A percentile compares a stretch with the other conserved stretches of the same genome.
Evolutionary conservation across 768 basidiomycete genomes (phyloP).

Genomic region (Lentinula raphanica): DNA sequence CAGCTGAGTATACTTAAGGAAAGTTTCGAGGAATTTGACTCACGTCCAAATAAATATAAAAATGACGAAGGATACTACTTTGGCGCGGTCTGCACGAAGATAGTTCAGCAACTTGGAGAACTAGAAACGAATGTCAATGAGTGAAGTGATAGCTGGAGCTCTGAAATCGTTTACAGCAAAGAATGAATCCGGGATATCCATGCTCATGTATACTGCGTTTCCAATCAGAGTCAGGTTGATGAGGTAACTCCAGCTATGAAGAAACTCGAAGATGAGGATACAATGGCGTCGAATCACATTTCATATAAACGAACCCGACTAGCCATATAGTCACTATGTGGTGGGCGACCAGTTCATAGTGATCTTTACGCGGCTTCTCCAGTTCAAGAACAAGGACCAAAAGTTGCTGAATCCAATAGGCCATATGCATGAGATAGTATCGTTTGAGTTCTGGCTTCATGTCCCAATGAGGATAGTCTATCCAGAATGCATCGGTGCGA

Average conservation of each 20-base stretch:
- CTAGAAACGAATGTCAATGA: constrained; percentile 29
- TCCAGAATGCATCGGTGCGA: constrained; percentile 79
- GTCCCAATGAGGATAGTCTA: constrained; percentile 85
- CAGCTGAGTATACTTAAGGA: not conserved
- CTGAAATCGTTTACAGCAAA: constrained; percentile 61
- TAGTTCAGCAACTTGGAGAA: constrained; percentile 87
- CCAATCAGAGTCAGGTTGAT: constrained; percentile 83
- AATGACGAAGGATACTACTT: constrained; percentile 51
- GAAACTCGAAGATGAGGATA: not conserved
- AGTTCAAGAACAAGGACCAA: constrained; percentile 80
- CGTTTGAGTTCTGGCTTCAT: constrained; percentile 82
- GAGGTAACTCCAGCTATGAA: constrained; percentile 63
- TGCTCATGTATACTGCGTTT: constrained; percentile 88
- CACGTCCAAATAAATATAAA: constrained; percentile 42
- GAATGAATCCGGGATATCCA: constrained; percentile 92
- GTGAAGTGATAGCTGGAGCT: not conserved
- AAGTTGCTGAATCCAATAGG: constrained; percentile 95
- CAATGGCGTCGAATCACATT: not conserved
- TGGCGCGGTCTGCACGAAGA: constrained; percentile 59
- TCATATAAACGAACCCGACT: constrained; percentile 39
- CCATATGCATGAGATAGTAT: constrained; percentile 90
- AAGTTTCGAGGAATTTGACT: constrained; percentile 53
- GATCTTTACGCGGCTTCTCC: constrained; percentile 95
- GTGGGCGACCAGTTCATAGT: constrained; percentile 79
- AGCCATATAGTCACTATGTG: constrained; percentile 95